A percentile compares a stretch with the other conserved stretches of the same genome.
These are phyloP conservation scores for Zygosaccharomyces siamensis DNA, from an alignment of 805 yeast genomes.

Conservation along the genomic window DNA sequence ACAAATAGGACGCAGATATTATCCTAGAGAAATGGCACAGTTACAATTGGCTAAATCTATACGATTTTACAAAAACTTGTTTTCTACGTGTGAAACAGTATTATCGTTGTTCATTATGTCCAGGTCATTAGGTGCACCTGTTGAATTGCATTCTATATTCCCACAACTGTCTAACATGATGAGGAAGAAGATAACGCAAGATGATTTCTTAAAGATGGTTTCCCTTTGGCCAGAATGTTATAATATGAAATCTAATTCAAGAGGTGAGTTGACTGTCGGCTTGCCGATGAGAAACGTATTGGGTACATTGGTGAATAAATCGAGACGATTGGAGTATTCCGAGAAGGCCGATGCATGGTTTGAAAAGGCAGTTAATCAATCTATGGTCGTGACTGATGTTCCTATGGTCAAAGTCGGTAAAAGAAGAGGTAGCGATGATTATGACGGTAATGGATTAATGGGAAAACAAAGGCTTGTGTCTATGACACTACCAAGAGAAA, in stretches of 20 bases:
- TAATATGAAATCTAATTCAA: constrained; percentile 20
- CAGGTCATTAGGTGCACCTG: constrained; percentile 14
- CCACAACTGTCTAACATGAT: constrained; percentile 32
- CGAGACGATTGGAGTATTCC: constrained; percentile 26
- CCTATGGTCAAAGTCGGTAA: constrained; percentile 23
- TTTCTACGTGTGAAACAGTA: constrained; percentile 26
- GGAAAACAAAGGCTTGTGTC: constrained; percentile 1
- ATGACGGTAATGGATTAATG: neutral
- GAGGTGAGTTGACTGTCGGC: constrained; percentile 21
- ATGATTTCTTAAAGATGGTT: constrained; percentile 25
- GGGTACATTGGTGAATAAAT: constrained; percentile 22
- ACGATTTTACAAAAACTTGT: constrained; percentile 22
- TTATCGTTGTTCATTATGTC: constrained; percentile 29
- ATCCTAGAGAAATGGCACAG: constrained; percentile 19
- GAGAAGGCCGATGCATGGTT: constrained; percentile 27
- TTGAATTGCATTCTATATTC: constrained; percentile 21
- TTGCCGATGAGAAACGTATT: constrained; percentile 20
- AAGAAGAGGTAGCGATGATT: constrained; percentile 20
- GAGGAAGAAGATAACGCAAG: constrained; percentile 24
- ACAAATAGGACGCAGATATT: constrained; percentile 19
- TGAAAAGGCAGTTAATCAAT: neutral
- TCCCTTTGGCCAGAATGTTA: constrained; percentile 32
- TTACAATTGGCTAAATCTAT: constrained; percentile 17
- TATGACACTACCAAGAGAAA: neutral
- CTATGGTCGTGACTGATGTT: constrained; percentile 19